phyloP scores from a whole-genome alignment of 805 yeast species.

The Scheffersomyces stipitis region DNA sequence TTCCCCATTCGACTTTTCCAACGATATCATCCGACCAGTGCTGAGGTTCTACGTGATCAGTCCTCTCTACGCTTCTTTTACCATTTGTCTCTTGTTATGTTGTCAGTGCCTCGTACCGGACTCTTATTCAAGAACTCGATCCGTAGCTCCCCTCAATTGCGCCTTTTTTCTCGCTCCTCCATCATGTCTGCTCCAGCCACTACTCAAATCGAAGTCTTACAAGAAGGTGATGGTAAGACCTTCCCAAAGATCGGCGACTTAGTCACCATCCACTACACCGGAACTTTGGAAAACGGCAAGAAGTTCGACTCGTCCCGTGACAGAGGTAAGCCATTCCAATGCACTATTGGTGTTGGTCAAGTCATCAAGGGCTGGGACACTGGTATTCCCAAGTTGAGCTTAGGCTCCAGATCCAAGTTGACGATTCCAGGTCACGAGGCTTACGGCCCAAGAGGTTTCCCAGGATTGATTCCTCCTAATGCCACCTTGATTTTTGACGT shows the following conservation, averaged over 20 bases:
- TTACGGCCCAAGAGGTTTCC: slow-evolving; percentile 93
- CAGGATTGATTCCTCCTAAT: slow-evolving; percentile 94
- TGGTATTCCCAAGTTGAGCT: slow-evolving; percentile 87
- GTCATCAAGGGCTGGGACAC: slow-evolving; percentile 97
- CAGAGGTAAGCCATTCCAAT: slow-evolving; percentile 94
- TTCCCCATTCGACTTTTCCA: no score
- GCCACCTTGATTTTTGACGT: slow-evolving; percentile 89
- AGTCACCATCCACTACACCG: slow-evolving; percentile 93
- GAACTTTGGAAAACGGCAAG: slow-evolving; percentile 93
- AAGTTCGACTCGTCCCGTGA: slow-evolving; percentile 94
- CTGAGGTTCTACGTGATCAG: no score
- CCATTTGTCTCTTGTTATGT: no score
- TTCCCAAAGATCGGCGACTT: slow-evolving; percentile 86
- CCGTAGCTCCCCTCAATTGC: no score
- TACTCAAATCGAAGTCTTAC: slow-evolving; percentile 43
- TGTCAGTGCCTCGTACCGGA: no score
- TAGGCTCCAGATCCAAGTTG: slow-evolving; percentile 90
- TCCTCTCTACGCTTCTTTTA: no score
- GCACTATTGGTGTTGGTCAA: slow-evolving; percentile 92
- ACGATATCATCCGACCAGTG: no score
- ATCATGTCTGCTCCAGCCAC: slow-evolving; percentile 41
- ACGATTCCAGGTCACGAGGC: slow-evolving; percentile 93
- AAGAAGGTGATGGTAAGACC: slow-evolving; percentile 78
- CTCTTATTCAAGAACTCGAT: no score
- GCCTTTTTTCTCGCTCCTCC: neutral